Evolutionary conservation across 2,329 filamentous ascomycete genomes (phyloP).

Genomic region (Neonectria coccinea): DNA sequence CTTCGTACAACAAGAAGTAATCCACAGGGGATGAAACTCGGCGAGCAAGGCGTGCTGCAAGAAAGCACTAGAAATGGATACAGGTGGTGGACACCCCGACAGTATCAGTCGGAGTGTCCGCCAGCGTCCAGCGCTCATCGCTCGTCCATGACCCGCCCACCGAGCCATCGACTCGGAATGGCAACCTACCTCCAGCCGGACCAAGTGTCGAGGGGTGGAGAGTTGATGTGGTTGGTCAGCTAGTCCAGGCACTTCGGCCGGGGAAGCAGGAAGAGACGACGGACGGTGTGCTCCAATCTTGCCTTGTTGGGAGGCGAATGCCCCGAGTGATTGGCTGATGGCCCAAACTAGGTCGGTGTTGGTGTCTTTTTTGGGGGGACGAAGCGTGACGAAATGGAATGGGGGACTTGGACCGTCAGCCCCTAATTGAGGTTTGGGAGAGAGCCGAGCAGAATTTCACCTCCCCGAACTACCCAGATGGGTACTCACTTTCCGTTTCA

Average conservation of each 20-base stretch:
- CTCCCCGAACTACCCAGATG: neutral
- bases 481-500: constrained; percentile 7
- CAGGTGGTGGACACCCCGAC: constrained; percentile 15
- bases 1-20: neutral
- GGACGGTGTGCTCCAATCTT: constrained; percentile 21
- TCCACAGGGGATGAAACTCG: constrained; percentile 29
- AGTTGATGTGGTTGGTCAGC: constrained; percentile 28
- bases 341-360: neutral
- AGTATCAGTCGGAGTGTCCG: constrained; percentile 26
- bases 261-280: constrained; percentile 37
- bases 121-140: neutral
- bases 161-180: constrained; percentile 45
- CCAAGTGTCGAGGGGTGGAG: constrained; percentile 29
- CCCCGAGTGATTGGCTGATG: constrained; percentile 21
- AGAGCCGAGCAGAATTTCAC: neutral
- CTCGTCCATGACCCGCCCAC: constrained; percentile 12
- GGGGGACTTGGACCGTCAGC: neutral
- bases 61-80: constrained; percentile 28
- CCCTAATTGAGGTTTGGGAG: neutral
- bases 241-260: constrained; percentile 30
- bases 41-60: constrained; percentile 32
- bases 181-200: constrained; percentile 32
- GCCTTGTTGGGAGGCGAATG: constrained; percentile 21
- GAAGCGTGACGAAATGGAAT: neutral
- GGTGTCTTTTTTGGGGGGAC: neutral